Conservation (phyloP, 192 early-diverging fungal genomes). For the Linnemannia zychae region DNA sequence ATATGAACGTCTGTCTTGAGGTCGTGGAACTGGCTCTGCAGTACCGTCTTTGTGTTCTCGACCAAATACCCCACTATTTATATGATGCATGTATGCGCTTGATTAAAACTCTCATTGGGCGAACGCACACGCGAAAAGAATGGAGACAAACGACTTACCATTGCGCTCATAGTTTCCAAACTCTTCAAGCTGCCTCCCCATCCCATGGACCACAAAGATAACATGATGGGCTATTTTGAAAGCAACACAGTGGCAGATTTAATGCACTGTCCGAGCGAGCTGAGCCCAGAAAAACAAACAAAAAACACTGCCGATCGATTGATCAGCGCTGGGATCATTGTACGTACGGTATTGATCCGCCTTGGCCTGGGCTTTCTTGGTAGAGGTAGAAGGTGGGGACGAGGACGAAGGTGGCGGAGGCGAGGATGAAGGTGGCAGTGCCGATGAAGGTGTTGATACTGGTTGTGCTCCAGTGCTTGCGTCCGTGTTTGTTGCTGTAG, state of each 20-base stretch:
- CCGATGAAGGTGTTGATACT: background rate
- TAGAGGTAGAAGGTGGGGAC: background rate
- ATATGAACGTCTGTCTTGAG: slow-evolving; percentile 52
- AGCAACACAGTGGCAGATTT: background rate
- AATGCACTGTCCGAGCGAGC: background rate
- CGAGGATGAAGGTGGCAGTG: background rate
- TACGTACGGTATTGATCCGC: slow-evolving; percentile 19
- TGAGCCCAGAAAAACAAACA: too few species aligned
- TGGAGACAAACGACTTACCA: slow-evolving; percentile 30
- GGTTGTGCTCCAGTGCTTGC: background rate
- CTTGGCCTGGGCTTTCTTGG: background rate
- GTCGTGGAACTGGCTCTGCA: slow-evolving; percentile 48
- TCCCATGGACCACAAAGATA: slow-evolving; percentile 60
- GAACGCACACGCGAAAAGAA: background rate
- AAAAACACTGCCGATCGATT: background rate
- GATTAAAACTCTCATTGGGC: background rate
- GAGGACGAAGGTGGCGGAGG: background rate
- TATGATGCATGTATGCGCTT: too few species aligned
- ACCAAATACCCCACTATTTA: slow-evolving; percentile 40
- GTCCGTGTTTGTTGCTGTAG: background rate
- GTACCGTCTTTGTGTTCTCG: slow-evolving; percentile 46
- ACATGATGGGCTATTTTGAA: slow-evolving; percentile 48
- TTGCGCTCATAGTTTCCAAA: slow-evolving; percentile 57
- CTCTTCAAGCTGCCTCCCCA: slow-evolving; percentile 61
- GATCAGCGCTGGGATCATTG: background rate